These are phyloP conservation scores for Aquilaria yunnanensis DNA, from an alignment of 345 rosid genomes.

Conservation along the genomic window DNA sequence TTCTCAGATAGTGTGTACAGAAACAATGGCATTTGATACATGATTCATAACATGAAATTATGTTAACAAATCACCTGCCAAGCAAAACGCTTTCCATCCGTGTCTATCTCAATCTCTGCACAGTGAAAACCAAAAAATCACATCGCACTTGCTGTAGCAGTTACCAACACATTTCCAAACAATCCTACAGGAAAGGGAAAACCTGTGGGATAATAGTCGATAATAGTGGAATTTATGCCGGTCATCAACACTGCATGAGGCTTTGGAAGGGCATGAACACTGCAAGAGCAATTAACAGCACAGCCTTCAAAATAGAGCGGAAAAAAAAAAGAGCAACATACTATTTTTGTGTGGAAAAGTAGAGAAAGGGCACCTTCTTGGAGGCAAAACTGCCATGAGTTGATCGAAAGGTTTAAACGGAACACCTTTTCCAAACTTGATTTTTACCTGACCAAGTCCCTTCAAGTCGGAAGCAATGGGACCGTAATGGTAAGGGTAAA, in stretches of 20 bases:
- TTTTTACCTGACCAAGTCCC: slow-evolving; percentile 15
- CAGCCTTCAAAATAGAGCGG: neutral
- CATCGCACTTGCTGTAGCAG: too few species aligned
- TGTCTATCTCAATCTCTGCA: slow-evolving; percentile 16
- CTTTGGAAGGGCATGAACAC: slow-evolving; percentile 21
- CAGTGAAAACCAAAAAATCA: neutral
- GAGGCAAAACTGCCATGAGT: slow-evolving; percentile 20
- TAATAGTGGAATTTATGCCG: slow-evolving; percentile 13
- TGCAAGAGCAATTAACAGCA: neutral
- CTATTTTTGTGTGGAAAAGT: neutral
- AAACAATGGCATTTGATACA: too few species aligned
- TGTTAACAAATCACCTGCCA: slow-evolving; percentile 17
- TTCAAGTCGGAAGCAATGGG: slow-evolving; percentile 24
- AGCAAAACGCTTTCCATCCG: slow-evolving; percentile 15
- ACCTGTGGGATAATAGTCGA: slow-evolving; percentile 22
- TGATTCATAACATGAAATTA: neutral
- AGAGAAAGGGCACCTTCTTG: slow-evolving; percentile 11
- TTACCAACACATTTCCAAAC: neutral
- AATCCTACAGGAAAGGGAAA: neutral
- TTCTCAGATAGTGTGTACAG: too few species aligned
- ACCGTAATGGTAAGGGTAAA: slow-evolving; percentile 20
- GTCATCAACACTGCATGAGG: slow-evolving; percentile 15
- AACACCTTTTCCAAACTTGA: slow-evolving; percentile 13
- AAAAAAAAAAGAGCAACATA: neutral
- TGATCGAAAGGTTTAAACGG: slow-evolving; percentile 24